Evolutionary conservation across 345 rosid genomes (phyloP).

Genomic region (Hypericum perforatum): DNA sequence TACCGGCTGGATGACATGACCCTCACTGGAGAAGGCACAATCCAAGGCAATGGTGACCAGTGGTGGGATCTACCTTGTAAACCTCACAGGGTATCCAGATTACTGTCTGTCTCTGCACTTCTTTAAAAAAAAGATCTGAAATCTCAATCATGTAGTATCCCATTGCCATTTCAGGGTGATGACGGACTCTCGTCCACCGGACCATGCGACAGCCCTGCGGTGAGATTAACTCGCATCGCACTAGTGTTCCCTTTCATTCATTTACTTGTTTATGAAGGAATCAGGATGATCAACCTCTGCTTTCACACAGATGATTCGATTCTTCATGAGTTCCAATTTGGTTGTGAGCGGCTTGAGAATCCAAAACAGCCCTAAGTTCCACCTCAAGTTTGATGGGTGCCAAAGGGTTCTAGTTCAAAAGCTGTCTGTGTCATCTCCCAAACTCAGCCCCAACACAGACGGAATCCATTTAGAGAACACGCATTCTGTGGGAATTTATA

Average conservation of each 20-base stretch:
- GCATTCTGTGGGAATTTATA: constrained; percentile 59
- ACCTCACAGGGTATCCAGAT: constrained; percentile 63
- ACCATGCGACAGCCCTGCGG: constrained; percentile 84
- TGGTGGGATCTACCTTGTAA: constrained; percentile 97
- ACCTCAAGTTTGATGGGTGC: constrained; percentile 95
- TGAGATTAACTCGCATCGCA: constrained; percentile 21
- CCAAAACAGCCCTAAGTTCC: constrained; percentile 88
- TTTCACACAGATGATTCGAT: constrained; percentile 52
- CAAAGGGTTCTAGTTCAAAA: constrained; percentile 60
- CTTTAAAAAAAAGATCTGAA: constrained; percentile 6
- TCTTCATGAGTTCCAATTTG: constrained; percentile 90
- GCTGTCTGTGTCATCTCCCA: constrained; percentile 66
- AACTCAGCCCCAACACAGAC: constrained; percentile 91
- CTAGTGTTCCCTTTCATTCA: neutral
- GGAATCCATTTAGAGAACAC: constrained; percentile 87
- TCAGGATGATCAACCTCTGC: neutral
- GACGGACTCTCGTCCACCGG: constrained; percentile 46
- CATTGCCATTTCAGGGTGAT: constrained; percentile 40
- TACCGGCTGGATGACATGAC: no score
- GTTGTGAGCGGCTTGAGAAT: constrained; percentile 47
- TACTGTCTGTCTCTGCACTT: no score
- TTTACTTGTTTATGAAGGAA: no score
- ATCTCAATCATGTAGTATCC: constrained; percentile 7
- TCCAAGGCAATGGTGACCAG: no score
- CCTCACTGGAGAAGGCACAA: no score